phyloP scores from a whole-genome alignment of 306 rosid species.

The Gastrolobium villosum region DNA sequence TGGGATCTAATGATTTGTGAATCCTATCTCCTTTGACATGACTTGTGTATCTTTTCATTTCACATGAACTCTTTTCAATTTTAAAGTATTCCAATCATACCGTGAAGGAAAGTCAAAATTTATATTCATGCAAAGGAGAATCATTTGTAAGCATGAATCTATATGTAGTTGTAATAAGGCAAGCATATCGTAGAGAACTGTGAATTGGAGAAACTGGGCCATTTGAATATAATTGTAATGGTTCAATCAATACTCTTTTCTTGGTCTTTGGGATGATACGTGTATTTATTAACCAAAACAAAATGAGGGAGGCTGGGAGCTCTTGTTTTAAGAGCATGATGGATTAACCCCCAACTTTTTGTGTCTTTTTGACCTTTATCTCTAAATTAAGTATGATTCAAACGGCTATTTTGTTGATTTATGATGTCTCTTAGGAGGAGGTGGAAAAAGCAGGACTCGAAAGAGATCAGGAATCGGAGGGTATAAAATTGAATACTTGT shows the following conservation, averaged over 20 bases:
- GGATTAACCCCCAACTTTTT: background rate
- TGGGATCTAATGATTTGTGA: background rate
- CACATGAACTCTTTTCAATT: background rate
- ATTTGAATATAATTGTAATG: background rate
- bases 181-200: background rate
- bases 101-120: background rate
- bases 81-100: background rate
- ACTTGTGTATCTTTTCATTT: background rate
- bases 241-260: too few relatives aligned
- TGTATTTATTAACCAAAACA: background rate
- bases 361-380: background rate
- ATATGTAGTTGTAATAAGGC: background rate
- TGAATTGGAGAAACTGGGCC: background rate
- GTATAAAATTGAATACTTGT: constrained; percentile 54
- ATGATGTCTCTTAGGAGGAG: constrained; percentile 53
- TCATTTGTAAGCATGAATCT: background rate
- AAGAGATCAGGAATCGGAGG: constrained; percentile 17
- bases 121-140: background rate
- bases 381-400: background rate
- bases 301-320: background rate
- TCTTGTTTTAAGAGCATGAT: background rate
- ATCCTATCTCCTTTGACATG: background rate
- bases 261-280: too few relatives aligned
- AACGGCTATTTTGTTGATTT: background rate
- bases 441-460: constrained; percentile 39